Percentiles rank a stretch among this genome's conserved stretches.
phyloP scores from a whole-genome alignment of 192 early-diverging fungal genomes.

The Podila epicladia region DNA sequence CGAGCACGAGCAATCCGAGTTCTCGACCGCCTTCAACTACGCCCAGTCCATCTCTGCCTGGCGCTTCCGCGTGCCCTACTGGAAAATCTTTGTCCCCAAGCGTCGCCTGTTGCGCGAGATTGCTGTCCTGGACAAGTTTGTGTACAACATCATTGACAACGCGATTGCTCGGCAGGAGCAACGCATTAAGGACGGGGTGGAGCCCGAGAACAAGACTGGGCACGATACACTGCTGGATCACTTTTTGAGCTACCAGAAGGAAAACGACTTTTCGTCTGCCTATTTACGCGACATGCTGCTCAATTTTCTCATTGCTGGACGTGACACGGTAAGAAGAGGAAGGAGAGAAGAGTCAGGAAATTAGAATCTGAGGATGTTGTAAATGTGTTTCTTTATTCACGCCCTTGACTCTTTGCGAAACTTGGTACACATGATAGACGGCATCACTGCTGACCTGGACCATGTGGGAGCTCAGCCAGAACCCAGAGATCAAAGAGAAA shows the following conservation, averaged over 20 bases:
- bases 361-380: not conserved
- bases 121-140: conserved; percentile 35
- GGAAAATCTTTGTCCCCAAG: conserved; percentile 24
- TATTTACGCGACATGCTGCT: conserved; percentile 47
- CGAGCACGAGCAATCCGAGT: conserved; percentile 17
- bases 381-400: not conserved
- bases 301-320: conserved; percentile 44
- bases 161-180: conserved; percentile 18
- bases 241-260: conserved; percentile 34
- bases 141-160: conserved; percentile 40
- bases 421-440: conserved; percentile 16
- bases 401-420: not conserved
- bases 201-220: not conserved
- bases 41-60: conserved; percentile 31
- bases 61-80: conserved; percentile 42
- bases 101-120: conserved; percentile 7
- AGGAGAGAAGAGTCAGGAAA: no score
- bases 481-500: conserved; percentile 22
- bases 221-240: conserved; percentile 33
- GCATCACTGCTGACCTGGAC: conserved; percentile 37
- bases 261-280: conserved; percentile 18
- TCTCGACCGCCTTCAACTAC: conserved; percentile 37
- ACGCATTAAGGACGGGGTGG: not conserved
- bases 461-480: conserved; percentile 28
- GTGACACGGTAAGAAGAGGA: conserved; percentile 30